Percentiles rank a stretch among this genome's conserved stretches.
phyloP scores from a whole-genome alignment of 331 rosid species.

The Stylosanthes scabra region DNA sequence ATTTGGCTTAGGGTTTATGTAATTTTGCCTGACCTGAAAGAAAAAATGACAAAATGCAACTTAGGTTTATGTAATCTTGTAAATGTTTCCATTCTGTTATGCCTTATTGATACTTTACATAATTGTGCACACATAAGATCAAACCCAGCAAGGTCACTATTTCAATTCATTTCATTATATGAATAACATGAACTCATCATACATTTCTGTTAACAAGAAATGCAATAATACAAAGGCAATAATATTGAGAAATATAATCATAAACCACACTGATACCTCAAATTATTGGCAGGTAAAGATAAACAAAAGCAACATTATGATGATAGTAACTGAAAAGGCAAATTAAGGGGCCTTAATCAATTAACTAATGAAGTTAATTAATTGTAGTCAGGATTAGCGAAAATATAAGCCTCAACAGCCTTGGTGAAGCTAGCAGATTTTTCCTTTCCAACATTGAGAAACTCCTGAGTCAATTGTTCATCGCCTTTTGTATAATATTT shows the following conservation, averaged over 20 bases:
- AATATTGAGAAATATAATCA: background rate
- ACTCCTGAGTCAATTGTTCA: background rate
- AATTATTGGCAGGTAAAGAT: background rate
- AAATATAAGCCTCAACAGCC: conserved; percentile 27
- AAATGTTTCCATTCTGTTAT: too few relatives aligned
- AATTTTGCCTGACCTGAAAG: too few relatives aligned
- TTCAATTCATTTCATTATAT: too few relatives aligned
- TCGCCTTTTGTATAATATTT: conserved; percentile 34
- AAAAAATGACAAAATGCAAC: too few relatives aligned
- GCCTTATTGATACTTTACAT: too few relatives aligned
- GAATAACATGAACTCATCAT: background rate
- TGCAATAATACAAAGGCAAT: background rate
- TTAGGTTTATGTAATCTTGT: too few relatives aligned
- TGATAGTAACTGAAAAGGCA: background rate
- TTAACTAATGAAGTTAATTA: background rate
- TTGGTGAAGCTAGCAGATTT: background rate
- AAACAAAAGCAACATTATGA: background rate
- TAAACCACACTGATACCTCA: background rate
- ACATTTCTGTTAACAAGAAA: background rate
- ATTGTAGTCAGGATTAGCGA: conserved; percentile 45
- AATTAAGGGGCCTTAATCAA: background rate
- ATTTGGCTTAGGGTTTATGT: too few relatives aligned
- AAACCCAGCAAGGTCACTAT: too few relatives aligned
- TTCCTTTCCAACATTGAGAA: background rate
- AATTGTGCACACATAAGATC: too few relatives aligned